Conservation (phyloP, 345 rosid genomes). For the Eucalyptus tenuipes region DNA sequence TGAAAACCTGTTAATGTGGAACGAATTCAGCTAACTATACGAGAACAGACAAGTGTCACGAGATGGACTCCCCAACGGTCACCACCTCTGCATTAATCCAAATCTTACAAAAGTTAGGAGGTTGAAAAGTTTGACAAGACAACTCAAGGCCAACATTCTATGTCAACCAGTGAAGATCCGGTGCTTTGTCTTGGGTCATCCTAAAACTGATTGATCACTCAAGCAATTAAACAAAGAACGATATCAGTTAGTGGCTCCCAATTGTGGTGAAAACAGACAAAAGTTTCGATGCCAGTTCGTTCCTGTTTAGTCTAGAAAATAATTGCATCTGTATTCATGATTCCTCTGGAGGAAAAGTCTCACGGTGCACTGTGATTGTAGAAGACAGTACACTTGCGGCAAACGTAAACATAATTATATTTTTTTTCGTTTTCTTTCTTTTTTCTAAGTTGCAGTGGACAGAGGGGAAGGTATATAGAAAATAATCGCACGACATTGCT, state of each 20-base stretch:
- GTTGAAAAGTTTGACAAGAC: not conserved
- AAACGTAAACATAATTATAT: too few species aligned
- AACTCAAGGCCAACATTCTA: not conserved
- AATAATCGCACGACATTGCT: not conserved
- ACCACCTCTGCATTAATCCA: not conserved
- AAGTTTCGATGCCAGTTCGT: too few species aligned
- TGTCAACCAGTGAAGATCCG: not conserved
- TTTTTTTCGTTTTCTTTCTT: too few species aligned
- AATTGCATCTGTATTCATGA: too few species aligned
- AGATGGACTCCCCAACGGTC: not conserved
- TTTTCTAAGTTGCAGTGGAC: too few species aligned
- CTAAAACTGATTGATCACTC: not conserved
- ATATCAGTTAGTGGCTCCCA: too few species aligned
- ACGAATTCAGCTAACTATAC: too few species aligned
- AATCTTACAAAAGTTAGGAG: not conserved
- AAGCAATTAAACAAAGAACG: not conserved
- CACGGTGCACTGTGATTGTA: not conserved
- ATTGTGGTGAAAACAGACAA: too few species aligned
- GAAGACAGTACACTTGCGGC: not conserved
- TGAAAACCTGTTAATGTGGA: not conserved
- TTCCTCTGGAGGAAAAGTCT: too few species aligned
- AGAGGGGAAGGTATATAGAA: too few species aligned
- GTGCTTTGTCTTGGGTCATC: not conserved
- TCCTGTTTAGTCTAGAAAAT: too few species aligned
- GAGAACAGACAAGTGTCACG: not conserved